Evolutionary conservation across 768 basidiomycete genomes (phyloP), one percentile per base, ranked within the genome.

Genomic region (Tulasnella sp.): DNA sequence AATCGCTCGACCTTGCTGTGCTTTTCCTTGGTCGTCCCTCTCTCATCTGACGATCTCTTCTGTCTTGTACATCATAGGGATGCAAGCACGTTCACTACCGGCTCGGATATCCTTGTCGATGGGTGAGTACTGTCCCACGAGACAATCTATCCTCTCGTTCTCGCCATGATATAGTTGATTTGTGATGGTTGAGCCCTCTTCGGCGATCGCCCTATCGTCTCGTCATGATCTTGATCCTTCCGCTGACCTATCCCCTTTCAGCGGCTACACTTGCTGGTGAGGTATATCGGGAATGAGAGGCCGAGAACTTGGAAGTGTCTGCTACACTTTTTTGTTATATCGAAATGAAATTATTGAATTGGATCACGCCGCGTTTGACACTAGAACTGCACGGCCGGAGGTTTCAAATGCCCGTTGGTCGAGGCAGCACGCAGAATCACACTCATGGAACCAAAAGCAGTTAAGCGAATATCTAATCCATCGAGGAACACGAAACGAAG

Each of bases 1-100:
- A 40, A 40, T 74, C 73, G 42, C n/a, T 36, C 18, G n/a, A 74
- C 44, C 21, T 46, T 19, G 39, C 44, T 74, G 38, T 74, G 73
- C 73, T 24, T 42, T n/a, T 71, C 38, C 76, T 36, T 9, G 19
- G 40, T 78, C 71, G 52, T 68, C 39, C 38, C 39, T 24, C 39
- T 24, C 39, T 74, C 34, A 74, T 74, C 68, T 78, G 34, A 48
- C n/a, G 39, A 39, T 78, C 77, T 76, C 77, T 78, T 48, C 42
- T 71, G 38, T 52, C 46, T 79, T 38, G 42, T 38, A 27, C 68
- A 36, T 78, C 40, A 4, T 39, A 80, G 79, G 44, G 79, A 80
- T n/a, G 79, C 79, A 74, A 80, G 78, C 71, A 48, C 79, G 27
- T 80, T 80, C 79, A 80, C 77, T 10, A 80, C 79, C 31, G 79